Conservation (phyloP, 129 eudicot genomes). For the Erigeron canadensis region DNA sequence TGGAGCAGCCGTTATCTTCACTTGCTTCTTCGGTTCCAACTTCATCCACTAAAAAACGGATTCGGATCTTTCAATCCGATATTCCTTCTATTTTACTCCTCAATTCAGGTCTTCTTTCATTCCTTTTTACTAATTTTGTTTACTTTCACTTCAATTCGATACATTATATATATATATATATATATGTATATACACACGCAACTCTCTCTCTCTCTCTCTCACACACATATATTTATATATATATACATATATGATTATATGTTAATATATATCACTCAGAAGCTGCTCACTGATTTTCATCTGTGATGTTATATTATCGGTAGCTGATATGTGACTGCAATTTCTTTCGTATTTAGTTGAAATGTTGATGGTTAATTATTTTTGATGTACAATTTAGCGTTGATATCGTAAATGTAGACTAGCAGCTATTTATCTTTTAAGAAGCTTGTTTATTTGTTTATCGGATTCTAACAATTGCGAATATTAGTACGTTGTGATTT, state of each 20-base stretch:
- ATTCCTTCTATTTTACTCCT: conserved; percentile 46
- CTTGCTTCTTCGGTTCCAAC: conserved; percentile 48
- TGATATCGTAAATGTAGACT: not conserved
- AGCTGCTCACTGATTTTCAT: not conserved
- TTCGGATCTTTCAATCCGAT: conserved; percentile 61
- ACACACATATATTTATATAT: no score
- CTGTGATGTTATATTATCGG: no score
- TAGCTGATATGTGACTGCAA: no score
- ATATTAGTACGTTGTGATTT: no score
- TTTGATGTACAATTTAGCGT: conserved; percentile 2
- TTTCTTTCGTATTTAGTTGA: not conserved
- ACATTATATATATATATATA: not conserved
- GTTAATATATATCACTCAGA: not conserved
- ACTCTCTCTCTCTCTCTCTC: no score
- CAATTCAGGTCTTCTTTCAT: conserved; percentile 35
- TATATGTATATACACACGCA: no score
- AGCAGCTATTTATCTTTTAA: no score
- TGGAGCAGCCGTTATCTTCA: conserved; percentile 55
- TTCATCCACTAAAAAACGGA: conserved; percentile 51
- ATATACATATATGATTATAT: no score
- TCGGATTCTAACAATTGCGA: no score
- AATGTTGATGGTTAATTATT: not conserved
- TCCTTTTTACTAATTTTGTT: not conserved
- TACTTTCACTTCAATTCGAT: not conserved
- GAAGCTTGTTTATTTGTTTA: no score